These are phyloP conservation scores for Ustilago hordei DNA, from an alignment of 1,284 basidiomycete species.

Conservation along the genomic window DNA sequence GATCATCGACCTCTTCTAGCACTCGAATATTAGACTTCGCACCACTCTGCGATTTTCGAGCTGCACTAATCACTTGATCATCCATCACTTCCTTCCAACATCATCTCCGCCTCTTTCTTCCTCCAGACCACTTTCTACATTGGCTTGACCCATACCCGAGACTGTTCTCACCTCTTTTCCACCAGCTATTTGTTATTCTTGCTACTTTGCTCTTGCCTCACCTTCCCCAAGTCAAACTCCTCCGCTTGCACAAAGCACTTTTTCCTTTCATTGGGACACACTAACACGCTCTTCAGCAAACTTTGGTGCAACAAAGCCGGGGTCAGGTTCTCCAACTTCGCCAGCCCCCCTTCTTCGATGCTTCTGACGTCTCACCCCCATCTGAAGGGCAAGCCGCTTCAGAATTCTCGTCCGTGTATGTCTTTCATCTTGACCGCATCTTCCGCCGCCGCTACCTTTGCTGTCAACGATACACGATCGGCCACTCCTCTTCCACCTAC, in stretches of 20 bases:
- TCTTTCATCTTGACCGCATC: conserved; percentile 12
- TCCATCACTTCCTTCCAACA: not conserved
- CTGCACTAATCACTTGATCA: conserved; percentile 11
- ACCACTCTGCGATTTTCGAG: conserved; percentile 39
- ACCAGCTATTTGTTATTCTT: no score
- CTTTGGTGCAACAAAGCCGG: not conserved
- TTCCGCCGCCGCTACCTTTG: conserved; percentile 9
- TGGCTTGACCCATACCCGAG: conserved; percentile 4
- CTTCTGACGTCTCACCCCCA: conserved; percentile 15
- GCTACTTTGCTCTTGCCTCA: no score
- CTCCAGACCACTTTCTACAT: not conserved
- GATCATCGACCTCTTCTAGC: conserved; percentile 33
- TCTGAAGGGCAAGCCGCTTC: conserved; percentile 46
- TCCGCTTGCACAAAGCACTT: not conserved
- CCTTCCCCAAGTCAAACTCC: no score
- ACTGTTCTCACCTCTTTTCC: no score
- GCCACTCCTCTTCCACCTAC: conserved; percentile 35
- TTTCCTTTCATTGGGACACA: not conserved
- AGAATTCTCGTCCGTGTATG: conserved; percentile 29
- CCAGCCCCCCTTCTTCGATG: conserved; percentile 11
- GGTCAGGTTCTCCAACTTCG: conserved; percentile 10
- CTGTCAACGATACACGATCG: conserved; percentile 17
- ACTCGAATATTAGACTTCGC: conserved; percentile 23
- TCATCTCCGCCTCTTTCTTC: not conserved
- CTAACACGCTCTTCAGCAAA: not conserved